These are phyloP conservation scores for Phaseolus lunatus DNA, from an alignment of 306 rosid genomes.

Conservation along the genomic window DNA sequence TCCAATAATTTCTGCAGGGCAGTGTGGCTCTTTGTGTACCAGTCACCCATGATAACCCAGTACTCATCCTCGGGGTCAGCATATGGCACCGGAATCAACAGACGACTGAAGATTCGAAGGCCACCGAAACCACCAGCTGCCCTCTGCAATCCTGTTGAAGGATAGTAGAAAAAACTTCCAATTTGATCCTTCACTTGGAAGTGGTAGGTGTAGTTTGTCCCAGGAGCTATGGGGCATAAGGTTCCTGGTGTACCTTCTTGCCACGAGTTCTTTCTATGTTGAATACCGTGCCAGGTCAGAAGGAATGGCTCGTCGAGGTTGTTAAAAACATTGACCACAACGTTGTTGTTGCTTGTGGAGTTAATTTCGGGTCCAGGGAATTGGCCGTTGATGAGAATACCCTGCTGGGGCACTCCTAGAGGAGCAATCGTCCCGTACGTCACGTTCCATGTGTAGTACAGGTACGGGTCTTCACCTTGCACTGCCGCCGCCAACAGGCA, in stretches of 20 bases:
- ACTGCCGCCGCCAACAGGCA: constrained; percentile 52
- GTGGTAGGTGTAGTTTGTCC: constrained; percentile 70
- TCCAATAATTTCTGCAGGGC: constrained; percentile 55
- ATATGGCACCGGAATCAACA: constrained; percentile 80
- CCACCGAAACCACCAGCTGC: constrained; percentile 79
- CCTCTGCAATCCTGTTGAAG: constrained; percentile 60
- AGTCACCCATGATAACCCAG: constrained; percentile 74
- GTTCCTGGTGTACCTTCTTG: constrained; percentile 76
- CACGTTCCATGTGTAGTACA: constrained; percentile 74
- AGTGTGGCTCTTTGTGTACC: constrained; percentile 70
- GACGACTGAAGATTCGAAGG: constrained; percentile 67
- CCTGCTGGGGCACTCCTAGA: constrained; percentile 72
- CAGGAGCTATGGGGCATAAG: constrained; percentile 73
- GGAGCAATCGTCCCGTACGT: constrained; percentile 78
- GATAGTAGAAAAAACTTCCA: constrained; percentile 70
- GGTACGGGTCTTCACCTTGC: constrained; percentile 69
- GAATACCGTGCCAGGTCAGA: constrained; percentile 74
- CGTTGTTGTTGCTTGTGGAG: constrained; percentile 74
- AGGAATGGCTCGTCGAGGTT: constrained; percentile 83
- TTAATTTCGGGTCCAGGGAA: constrained; percentile 87
- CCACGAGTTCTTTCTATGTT: constrained; percentile 85
- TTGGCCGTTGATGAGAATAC: constrained; percentile 71
- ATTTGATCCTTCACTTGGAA: constrained; percentile 89
- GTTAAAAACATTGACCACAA: constrained; percentile 68
- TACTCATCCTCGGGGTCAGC: constrained; percentile 77